Evolutionary conservation across 129 eudicot species (phyloP).

Genomic region (Tanacetum coccineum): DNA sequence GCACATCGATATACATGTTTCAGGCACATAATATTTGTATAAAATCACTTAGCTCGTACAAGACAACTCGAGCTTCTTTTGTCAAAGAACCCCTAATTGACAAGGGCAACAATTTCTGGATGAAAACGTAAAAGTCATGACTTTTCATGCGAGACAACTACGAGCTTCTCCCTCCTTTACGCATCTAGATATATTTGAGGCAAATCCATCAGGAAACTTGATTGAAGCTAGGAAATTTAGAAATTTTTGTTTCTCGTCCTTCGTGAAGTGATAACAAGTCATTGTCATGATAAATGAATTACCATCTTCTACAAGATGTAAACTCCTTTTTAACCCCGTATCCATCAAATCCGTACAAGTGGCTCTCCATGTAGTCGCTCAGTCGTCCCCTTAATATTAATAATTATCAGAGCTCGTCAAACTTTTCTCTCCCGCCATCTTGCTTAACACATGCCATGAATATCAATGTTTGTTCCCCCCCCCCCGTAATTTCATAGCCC

Average conservation of each 20-base stretch:
- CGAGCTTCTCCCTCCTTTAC: not conserved
- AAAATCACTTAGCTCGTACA: not conserved
- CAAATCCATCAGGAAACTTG: slow-evolving; percentile 1
- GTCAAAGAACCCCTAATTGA: slow-evolving; percentile 10
- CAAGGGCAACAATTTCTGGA: not conserved
- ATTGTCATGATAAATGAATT: not conserved
- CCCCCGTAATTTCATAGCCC: not conserved
- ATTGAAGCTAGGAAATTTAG: not conserved
- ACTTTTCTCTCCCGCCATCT: no score
- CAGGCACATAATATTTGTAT: no score
- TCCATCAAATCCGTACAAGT: not conserved
- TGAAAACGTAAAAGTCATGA: not conserved
- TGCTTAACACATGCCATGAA: not conserved
- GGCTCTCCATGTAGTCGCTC: not conserved
- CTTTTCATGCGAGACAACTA: not conserved
- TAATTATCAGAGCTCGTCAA: no score
- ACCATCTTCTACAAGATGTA: not conserved
- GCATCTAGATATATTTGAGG: not conserved
- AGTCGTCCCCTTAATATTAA: not conserved
- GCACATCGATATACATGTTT: no score
- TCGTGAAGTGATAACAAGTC: not conserved
- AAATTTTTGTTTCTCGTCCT: not conserved
- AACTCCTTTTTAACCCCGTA: not conserved
- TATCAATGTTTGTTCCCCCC: slow-evolving; percentile 7
- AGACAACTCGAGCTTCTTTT: slow-evolving; percentile 3